These are phyloP conservation scores for Solanum verrucosum DNA, from an alignment of 257 asterid genomes.

Conservation along the genomic window DNA sequence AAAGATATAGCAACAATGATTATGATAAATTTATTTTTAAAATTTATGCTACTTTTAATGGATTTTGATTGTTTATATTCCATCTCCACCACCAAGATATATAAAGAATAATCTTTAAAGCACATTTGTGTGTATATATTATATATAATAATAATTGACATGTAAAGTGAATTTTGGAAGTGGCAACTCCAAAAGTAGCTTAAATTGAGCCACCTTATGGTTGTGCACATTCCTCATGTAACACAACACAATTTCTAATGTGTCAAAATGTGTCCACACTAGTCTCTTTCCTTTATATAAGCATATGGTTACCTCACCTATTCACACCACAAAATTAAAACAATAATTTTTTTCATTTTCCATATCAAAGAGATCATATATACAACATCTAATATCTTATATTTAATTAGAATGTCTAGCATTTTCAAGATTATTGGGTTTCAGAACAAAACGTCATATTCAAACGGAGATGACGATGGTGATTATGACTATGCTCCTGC, in stretches of 20 bases:
- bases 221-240: no score
- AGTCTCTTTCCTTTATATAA: not conserved
- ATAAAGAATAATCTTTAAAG: no score
- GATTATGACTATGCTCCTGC: not conserved
- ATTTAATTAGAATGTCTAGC: not conserved
- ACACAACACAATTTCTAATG: no score
- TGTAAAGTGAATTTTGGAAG: not conserved
- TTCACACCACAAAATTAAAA: not conserved
- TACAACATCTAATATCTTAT: not conserved
- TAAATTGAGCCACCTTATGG: no score
- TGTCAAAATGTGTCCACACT: not conserved
- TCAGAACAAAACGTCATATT: not conserved
- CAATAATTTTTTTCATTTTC: not conserved
- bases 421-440: not conserved
- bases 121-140: not conserved
- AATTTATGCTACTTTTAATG: no score
- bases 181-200: no score
- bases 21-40: no score
- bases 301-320: not conserved
- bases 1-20: not conserved
- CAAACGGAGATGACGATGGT: not conserved
- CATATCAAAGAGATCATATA: not conserved
- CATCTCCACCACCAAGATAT: no score
- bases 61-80: no score
- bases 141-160: not conserved